phyloP scores from a whole-genome alignment of 106 monocot genomes.

The Dioscorea alata region DNA sequence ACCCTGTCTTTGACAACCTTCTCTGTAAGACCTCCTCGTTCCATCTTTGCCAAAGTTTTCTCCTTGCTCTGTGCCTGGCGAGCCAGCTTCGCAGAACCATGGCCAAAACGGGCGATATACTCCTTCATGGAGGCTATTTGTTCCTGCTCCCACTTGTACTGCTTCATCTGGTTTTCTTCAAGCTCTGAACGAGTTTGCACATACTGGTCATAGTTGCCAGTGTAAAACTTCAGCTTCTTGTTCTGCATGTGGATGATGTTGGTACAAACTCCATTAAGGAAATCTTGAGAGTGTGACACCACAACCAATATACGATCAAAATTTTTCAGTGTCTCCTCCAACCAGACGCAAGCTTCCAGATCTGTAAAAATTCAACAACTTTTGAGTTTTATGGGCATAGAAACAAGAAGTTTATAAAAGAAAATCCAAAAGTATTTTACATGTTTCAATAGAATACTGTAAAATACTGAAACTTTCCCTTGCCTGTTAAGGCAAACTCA shows the following conservation, averaged over 20 bases:
- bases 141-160: conserved; percentile 99
- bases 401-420: too few relatives aligned
- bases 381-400: too few relatives aligned
- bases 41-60: conserved; percentile 99
- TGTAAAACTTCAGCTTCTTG: conserved; percentile 84
- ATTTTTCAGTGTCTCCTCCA: conserved; percentile 87
- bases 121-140: conserved; percentile 95
- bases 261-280: conserved; percentile 94
- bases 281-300: conserved; percentile 94
- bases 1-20: conserved; percentile 71
- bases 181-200: conserved; percentile 81
- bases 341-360: conserved; percentile 97
- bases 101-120: conserved; percentile 97
- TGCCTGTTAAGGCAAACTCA: too few relatives aligned
- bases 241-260: conserved; percentile 99
- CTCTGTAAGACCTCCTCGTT: conserved; percentile 92
- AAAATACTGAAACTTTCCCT: too few relatives aligned
- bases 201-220: conserved; percentile 93
- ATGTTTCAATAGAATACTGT: too few relatives aligned
- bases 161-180: conserved; percentile 99
- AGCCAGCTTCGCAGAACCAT: conserved; percentile 95
- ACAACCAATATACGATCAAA: conserved; percentile 93
- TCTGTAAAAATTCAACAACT: conserved; percentile 33
- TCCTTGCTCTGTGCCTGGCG: conserved; percentile 98
- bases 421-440: too few relatives aligned